These are phyloP conservation scores for Suhomyces sp. DNA, from an alignment of 805 yeast genomes.

Conservation along the genomic window DNA sequence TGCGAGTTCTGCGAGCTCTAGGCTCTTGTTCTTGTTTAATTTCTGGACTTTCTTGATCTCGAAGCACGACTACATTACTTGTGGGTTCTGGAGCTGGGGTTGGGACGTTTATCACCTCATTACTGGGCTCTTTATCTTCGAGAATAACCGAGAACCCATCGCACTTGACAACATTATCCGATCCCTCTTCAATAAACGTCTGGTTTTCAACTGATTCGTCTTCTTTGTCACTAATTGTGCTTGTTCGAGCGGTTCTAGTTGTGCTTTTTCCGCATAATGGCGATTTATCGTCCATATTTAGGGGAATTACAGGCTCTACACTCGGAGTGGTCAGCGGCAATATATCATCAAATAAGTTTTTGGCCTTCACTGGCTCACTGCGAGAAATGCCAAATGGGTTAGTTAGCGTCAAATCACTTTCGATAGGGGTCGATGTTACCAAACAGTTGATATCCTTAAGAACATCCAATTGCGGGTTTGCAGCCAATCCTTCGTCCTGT, in stretches of 20 bases:
- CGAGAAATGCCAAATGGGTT: not conserved
- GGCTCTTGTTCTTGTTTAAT: not conserved
- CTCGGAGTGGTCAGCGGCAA: not conserved
- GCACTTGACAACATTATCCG: not conserved
- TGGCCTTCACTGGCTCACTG: not conserved
- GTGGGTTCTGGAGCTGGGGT: not conserved
- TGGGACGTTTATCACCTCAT: not conserved
- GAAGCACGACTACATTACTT: not conserved
- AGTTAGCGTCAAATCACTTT: not conserved
- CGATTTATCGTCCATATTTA: not conserved
- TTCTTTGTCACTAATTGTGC: no score
- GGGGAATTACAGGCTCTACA: not conserved
- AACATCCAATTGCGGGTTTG: slow-evolving; percentile 16
- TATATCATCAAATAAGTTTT: not conserved
- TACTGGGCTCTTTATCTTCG: slow-evolving; percentile 5
- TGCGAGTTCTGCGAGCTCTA: slow-evolving; percentile 51
- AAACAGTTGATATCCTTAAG: slow-evolving; percentile 6
- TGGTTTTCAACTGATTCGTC: not conserved
- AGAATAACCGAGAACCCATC: slow-evolving; percentile 2
- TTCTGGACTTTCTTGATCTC: not conserved
- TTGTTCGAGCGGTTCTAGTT: not conserved
- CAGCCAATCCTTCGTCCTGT: slow-evolving; percentile 36
- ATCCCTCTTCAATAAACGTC: not conserved
- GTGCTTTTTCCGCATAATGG: not conserved
- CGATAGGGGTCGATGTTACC: slow-evolving; percentile 4